These are phyloP conservation scores for Coffea eugenioides DNA, from an alignment of 257 asterid genomes.

Conservation along the genomic window DNA sequence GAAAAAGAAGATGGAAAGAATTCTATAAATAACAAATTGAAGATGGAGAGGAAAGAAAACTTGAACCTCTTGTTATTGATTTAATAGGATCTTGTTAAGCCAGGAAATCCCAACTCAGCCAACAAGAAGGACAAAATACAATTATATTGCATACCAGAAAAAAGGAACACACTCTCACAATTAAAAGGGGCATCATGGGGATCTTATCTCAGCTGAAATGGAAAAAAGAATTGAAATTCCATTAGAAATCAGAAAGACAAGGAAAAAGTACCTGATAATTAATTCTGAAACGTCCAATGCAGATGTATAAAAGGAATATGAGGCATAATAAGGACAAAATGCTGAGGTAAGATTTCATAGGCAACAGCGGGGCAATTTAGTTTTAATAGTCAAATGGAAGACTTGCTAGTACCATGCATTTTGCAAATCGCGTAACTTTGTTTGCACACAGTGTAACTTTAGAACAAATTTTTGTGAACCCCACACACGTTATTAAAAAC, in stretches of 20 bases:
- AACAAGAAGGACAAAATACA: background rate
- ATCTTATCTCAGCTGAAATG: background rate
- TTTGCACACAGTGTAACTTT: too few relatives aligned
- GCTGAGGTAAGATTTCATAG: background rate
- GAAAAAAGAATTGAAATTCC: background rate
- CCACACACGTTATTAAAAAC: too few relatives aligned
- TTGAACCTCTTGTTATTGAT: background rate
- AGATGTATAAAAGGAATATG: background rate
- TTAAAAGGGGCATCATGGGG: background rate
- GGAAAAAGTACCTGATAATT: slow-evolving; percentile 78
- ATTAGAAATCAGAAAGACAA: slow-evolving; percentile 6
- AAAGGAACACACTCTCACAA: background rate
- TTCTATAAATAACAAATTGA: background rate
- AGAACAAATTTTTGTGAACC: too few relatives aligned
- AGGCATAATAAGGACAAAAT: background rate
- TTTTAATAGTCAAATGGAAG: background rate
- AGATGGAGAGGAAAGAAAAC: background rate
- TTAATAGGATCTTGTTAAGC: background rate
- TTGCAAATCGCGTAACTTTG: too few relatives aligned
- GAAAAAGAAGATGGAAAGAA: background rate
- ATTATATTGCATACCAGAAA: background rate
- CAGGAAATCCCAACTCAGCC: background rate
- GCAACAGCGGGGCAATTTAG: background rate
- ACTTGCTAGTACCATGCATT: background rate
- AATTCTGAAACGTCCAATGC: slow-evolving; percentile 92